phyloP scores from a whole-genome alignment of 805 yeast genomes.

The Ogataea angusta region DNA sequence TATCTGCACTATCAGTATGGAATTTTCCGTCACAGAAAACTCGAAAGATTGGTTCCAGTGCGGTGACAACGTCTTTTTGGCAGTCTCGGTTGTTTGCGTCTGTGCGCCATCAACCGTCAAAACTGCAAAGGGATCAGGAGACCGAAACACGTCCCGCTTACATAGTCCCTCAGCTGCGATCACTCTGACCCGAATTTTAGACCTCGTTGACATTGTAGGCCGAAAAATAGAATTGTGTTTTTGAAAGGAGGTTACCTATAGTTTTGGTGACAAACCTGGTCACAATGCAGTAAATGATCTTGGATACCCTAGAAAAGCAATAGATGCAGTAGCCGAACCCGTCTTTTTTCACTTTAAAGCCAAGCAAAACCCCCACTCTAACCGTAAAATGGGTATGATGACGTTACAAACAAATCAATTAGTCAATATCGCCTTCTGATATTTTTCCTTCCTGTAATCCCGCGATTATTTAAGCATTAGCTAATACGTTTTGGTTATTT shows the following conservation, averaged over 20 bases:
- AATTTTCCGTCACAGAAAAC: constrained; percentile 72
- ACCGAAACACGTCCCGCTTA: constrained; percentile 91
- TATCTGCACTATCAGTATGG: constrained; percentile 87
- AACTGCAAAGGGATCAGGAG: constrained; percentile 98
- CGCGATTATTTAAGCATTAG: constrained; percentile 1
- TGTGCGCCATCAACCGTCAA: constrained; percentile 96
- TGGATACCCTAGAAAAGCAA: not conserved
- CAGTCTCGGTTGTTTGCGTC: constrained; percentile 91
- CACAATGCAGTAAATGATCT: not conserved
- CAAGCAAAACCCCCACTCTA: not conserved
- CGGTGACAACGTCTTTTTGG: constrained; percentile 91
- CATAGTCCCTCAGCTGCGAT: constrained; percentile 96
- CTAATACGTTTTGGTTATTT: not conserved
- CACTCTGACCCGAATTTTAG: constrained; percentile 59
- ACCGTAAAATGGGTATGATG: not conserved
- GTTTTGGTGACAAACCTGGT: not conserved
- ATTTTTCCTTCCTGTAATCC: constrained; percentile 1
- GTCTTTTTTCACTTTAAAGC: not conserved
- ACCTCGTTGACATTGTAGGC: constrained; percentile 19
- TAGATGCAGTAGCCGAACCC: not conserved
- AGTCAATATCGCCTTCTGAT: constrained; percentile 9
- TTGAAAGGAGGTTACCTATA: constrained; percentile 1
- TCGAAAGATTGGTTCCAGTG: constrained; percentile 95
- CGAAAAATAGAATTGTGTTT: not conserved
- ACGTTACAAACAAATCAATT: constrained; percentile 6